Conservation (phyloP, 176 grass and related monocot species). For the Lolium perenne region DNA sequence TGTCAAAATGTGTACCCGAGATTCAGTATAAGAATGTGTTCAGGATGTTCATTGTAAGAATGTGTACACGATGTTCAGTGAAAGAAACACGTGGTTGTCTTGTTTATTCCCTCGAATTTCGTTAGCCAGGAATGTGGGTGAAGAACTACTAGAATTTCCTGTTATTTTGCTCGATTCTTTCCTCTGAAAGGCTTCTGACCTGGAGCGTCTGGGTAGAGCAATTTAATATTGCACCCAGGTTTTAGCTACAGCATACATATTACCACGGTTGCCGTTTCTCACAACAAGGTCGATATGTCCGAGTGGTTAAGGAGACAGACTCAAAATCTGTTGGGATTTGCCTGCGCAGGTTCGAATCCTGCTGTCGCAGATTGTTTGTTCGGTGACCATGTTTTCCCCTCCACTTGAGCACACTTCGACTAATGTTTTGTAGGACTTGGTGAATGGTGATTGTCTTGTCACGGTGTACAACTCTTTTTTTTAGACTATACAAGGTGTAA, state of each 20-base stretch:
- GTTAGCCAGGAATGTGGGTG: not conserved
- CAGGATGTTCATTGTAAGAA: not conserved
- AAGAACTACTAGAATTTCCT: not conserved
- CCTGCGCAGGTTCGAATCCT: slow-evolving; percentile 73
- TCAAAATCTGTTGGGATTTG: slow-evolving; percentile 62
- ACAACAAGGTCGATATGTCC: slow-evolving; percentile 64
- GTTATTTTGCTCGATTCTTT: not conserved
- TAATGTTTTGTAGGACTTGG: no score
- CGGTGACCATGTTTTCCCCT: no score
- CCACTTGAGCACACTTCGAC: no score
- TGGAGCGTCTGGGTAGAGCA: no score
- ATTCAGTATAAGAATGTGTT: not conserved
- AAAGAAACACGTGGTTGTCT: not conserved
- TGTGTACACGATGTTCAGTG: not conserved
- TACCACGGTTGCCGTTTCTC: no score
- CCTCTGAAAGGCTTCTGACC: not conserved
- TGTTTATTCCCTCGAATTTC: not conserved
- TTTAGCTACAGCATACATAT: no score
- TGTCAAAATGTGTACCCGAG: not conserved
- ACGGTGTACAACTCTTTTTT: no score
- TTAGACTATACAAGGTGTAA: no score
- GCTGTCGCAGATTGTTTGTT: slow-evolving; percentile 39
- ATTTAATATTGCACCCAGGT: no score
- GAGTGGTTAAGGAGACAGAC: slow-evolving; percentile 98
- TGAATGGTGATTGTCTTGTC: no score